A percentile compares a stretch with the other conserved stretches of the same genome.
Conservation (phyloP, 345 rosid species). For the Bretschneidera sinensis region DNA sequence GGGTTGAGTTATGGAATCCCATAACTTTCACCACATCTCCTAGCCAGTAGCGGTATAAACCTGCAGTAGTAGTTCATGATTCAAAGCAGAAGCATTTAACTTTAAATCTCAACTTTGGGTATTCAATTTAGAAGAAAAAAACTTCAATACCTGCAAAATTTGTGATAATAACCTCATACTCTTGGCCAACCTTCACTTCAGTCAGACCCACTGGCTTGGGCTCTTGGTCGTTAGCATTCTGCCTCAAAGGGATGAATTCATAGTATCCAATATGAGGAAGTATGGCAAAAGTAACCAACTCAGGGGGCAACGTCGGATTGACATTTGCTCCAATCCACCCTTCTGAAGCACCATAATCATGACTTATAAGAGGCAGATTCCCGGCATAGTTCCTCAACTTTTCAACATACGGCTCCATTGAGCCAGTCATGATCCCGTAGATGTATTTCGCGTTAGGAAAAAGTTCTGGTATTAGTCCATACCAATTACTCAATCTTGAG, state of each 20-base stretch:
- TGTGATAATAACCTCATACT: constrained; percentile 82
- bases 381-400: constrained; percentile 89
- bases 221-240: constrained; percentile 17
- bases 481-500: constrained; percentile 76
- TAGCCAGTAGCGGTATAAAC: constrained; percentile 80
- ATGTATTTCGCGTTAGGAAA: constrained; percentile 86
- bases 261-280: constrained; percentile 86
- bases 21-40: constrained; percentile 78
- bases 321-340: constrained; percentile 96
- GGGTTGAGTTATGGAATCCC: constrained; percentile 81
- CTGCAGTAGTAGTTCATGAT: constrained; percentile 35
- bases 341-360: constrained; percentile 93
- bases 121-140: background rate
- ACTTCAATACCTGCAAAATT: constrained; percentile 62
- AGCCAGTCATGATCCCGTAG: constrained; percentile 98
- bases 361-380: constrained; percentile 64
- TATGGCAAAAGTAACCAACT: constrained; percentile 62
- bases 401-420: constrained; percentile 82
- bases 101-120: too few relatives aligned
- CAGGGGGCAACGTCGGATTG: constrained; percentile 65
- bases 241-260: constrained; percentile 65
- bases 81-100: too few relatives aligned
- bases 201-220: constrained; percentile 62
- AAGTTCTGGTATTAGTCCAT: constrained; percentile 73
- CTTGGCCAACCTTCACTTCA: constrained; percentile 72